phyloP scores from a whole-genome alignment of 176 grass and related monocot species.

The Urochloa ruziziensis region DNA sequence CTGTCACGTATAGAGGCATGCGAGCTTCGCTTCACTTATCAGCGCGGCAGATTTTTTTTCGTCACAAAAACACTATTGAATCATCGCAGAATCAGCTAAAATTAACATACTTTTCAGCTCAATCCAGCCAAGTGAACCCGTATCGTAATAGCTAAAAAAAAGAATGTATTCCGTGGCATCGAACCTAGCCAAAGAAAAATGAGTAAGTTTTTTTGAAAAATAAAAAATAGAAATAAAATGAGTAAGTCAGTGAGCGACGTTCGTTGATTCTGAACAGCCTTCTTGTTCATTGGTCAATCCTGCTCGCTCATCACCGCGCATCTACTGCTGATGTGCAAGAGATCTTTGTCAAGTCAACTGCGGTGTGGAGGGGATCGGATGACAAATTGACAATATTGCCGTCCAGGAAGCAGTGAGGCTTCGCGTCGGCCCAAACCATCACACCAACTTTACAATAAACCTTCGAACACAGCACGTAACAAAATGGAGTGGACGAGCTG shows the following conservation, averaged over 20 bases:
- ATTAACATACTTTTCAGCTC: too few relatives aligned
- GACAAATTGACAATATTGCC: background rate
- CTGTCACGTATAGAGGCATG: too few relatives aligned
- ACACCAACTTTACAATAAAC: background rate
- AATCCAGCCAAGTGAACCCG: too few relatives aligned
- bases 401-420: background rate
- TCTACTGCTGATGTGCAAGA: background rate
- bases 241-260: background rate
- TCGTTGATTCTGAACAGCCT: background rate
- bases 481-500: background rate
- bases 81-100: too few relatives aligned
- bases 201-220: too few relatives aligned
- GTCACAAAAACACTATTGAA: too few relatives aligned
- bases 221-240: too few relatives aligned
- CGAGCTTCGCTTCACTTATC: too few relatives aligned
- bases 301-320: background rate
- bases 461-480: background rate
- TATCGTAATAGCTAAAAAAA: too few relatives aligned
- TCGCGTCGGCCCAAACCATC: background rate
- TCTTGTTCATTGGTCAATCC: background rate
- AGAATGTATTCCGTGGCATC: too few relatives aligned
- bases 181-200: too few relatives aligned
- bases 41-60: too few relatives aligned
- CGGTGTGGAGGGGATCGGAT: background rate
- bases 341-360: slow-evolving; percentile 4